Conservation (phyloP, 2,329 filamentous ascomycete genomes). For the Coniochaeta sp. region DNA sequence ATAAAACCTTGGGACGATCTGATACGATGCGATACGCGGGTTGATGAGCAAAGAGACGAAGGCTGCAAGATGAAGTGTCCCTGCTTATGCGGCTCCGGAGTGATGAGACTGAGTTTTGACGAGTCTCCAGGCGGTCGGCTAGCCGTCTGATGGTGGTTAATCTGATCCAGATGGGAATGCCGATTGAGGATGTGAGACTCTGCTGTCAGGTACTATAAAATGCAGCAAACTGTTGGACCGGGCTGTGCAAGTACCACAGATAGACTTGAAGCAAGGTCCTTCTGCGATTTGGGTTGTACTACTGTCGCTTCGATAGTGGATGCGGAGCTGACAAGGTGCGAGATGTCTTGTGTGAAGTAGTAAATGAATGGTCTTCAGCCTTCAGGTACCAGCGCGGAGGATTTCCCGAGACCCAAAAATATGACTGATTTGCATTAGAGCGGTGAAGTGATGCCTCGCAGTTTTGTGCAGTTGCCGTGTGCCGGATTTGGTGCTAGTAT, state of each 20-base stretch:
- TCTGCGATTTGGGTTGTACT: not conserved
- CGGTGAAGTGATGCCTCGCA: too few species aligned
- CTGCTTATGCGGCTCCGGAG: not conserved
- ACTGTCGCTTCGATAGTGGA: not conserved
- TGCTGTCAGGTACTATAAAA: too few species aligned
- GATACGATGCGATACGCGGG: not conserved
- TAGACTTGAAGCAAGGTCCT: not conserved
- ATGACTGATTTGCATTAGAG: not conserved
- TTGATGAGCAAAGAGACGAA: too few species aligned
- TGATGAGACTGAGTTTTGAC: too few species aligned
- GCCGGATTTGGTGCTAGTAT: too few species aligned
- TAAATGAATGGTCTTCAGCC: not conserved
- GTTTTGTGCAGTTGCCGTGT: too few species aligned
- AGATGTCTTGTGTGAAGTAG: too few species aligned
- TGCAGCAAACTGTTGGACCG: not conserved
- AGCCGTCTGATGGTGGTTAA: too few species aligned
- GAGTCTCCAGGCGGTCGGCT: too few species aligned
- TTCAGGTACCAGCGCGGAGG: not conserved
- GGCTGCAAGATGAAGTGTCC: not conserved
- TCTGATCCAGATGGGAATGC: not conserved
- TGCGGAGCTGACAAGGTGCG: not conserved
- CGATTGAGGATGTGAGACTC: too few species aligned
- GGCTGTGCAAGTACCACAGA: not conserved
- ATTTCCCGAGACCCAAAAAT: not conserved
- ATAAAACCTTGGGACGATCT: not conserved